A percentile compares a stretch with the other conserved stretches of the same genome.
These are phyloP conservation scores for Oryza glumipatula DNA, from an alignment of 176 grass and related monocot genomes.

Conservation along the genomic window DNA sequence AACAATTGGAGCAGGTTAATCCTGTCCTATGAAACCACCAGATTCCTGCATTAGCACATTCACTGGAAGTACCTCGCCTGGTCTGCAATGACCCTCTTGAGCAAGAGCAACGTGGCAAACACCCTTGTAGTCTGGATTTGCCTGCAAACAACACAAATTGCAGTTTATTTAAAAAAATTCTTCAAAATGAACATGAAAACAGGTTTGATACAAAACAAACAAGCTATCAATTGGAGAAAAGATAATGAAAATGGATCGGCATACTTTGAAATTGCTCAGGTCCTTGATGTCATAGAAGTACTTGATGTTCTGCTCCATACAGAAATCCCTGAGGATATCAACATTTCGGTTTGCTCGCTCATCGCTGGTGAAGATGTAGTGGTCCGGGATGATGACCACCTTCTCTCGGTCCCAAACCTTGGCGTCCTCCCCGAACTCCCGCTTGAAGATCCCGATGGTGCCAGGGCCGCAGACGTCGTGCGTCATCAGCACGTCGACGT, in stretches of 20 bases:
- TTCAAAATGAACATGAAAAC: conserved; percentile 6
- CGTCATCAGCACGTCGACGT: conserved; percentile 97
- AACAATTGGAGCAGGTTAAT: conserved; percentile 10
- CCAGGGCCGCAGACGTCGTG: conserved; percentile 85
- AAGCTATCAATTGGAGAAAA: conserved; percentile 14
- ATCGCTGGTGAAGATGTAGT: conserved; percentile 93
- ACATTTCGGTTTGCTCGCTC: conserved; percentile 93
- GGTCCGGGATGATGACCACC: conserved; percentile 92
- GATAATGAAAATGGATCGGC: neutral
- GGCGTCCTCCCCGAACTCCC: conserved; percentile 85
- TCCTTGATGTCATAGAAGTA: conserved; percentile 98
- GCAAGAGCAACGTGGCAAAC: conserved; percentile 93
- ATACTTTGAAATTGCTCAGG: conserved; percentile 77
- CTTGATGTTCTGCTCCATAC: conserved; percentile 81
- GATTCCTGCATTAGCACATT: neutral
- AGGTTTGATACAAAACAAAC: neutral
- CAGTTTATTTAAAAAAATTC: neutral
- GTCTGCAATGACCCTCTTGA: conserved; percentile 95
- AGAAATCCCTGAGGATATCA: conserved; percentile 88
- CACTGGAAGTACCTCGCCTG: conserved; percentile 69
- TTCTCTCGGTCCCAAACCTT: conserved; percentile 96
- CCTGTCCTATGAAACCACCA: neutral
- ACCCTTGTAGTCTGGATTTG: conserved; percentile 96
- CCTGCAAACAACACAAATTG: conserved; percentile 44
- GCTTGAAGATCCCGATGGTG: conserved; percentile 90